Percentiles rank a stretch among this genome's conserved stretches.
Evolutionary conservation across 2,329 filamentous ascomycete species (phyloP).

Genomic region (Penicillium sp.): DNA sequence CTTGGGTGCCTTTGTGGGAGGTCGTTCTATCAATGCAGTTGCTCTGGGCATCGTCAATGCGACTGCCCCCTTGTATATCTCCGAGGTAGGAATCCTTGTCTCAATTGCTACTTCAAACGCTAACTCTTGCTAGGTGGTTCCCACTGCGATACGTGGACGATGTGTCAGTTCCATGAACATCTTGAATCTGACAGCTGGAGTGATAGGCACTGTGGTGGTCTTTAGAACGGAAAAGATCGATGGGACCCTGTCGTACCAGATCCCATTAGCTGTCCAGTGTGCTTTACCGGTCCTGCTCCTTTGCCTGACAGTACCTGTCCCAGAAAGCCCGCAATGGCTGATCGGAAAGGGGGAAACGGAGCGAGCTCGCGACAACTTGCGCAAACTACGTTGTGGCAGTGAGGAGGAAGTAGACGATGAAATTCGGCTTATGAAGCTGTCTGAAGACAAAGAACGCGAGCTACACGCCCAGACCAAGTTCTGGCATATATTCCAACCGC

Average conservation of each 20-base stretch:
- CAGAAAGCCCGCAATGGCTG: constrained; percentile 39
- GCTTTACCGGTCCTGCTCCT: constrained; percentile 34
- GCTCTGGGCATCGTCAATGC: constrained; percentile 36
- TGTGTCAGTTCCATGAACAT: constrained; percentile 35
- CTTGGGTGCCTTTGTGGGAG: constrained; percentile 35
- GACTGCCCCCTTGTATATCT: constrained; percentile 39
- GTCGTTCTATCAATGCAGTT: constrained; percentile 34
- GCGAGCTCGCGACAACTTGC: constrained; percentile 31
- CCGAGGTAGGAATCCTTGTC: constrained; percentile 25
- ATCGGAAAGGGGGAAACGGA: constrained; percentile 30
- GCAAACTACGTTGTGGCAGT: constrained; percentile 33
- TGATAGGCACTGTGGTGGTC: constrained; percentile 37
- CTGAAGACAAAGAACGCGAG: constrained; percentile 28
- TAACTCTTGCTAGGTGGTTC: constrained; percentile 28
- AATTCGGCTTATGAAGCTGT: constrained; percentile 31
- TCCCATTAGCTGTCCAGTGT: constrained; percentile 39
- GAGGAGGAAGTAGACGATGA: constrained; percentile 34
- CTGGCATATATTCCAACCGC: constrained; percentile 38
- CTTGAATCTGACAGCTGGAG: constrained; percentile 32
- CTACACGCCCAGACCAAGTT: constrained; percentile 29
- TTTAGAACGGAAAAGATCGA: constrained; percentile 29
- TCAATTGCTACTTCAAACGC: background rate
- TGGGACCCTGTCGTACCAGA: constrained; percentile 33
- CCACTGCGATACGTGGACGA: constrained; percentile 32
- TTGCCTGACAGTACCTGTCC: constrained; percentile 30